Evolutionary conservation across 192 early-diverging fungal species (phyloP).

Genomic region (Lobosporangium transversale): DNA sequence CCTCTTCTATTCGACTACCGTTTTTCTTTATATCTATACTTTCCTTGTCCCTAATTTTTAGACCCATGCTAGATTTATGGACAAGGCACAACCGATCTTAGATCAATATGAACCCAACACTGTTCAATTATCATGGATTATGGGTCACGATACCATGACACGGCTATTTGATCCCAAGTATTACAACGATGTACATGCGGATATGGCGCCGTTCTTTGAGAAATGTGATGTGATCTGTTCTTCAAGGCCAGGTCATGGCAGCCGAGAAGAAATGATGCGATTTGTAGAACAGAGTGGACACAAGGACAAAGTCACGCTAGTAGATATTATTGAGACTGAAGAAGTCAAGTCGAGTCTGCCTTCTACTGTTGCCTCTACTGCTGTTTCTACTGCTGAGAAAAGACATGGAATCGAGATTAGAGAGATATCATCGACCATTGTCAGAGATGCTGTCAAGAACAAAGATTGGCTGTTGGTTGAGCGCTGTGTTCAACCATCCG

Average conservation of each 20-base stretch:
- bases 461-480: conserved; percentile 35
- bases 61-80: conserved; percentile 71
- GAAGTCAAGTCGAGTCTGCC: neutral
- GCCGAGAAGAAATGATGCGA: conserved; percentile 47
- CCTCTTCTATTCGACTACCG: no score
- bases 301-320: conserved; percentile 34
- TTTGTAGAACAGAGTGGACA: conserved; percentile 47
- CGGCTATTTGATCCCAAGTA: conserved; percentile 82
- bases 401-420: conserved; percentile 17
- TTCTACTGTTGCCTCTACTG: neutral
- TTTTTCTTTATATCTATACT: neutral
- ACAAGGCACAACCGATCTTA: conserved; percentile 67
- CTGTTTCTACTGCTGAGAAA: neutral
- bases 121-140: conserved; percentile 68
- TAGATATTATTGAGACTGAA: conserved; percentile 29
- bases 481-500: conserved; percentile 23
- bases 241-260: conserved; percentile 52
- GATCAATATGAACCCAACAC: conserved; percentile 20
- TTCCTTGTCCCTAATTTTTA: neutral
- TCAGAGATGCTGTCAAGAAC: conserved; percentile 43
- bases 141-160: conserved; percentile 85
- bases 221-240: conserved; percentile 57
- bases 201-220: conserved; percentile 70
- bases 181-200: conserved; percentile 60
- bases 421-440: conserved; percentile 46